Base-by-base conservation (phyloP, 768 basidiomycete genomes). In the Hypsizygus marmoreus region DNA sequence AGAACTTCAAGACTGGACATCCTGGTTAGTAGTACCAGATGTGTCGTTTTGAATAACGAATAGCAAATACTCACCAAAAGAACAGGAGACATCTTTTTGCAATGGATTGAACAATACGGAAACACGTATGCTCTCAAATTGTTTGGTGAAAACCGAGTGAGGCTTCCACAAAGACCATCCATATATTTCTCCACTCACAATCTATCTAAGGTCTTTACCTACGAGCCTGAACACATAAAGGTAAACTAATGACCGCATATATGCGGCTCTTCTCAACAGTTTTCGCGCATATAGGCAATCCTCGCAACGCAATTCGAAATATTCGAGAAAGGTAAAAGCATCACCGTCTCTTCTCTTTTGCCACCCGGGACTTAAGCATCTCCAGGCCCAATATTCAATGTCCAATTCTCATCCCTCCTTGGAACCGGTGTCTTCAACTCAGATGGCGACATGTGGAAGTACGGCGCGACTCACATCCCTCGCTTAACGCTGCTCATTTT, bases 391-490 rank as follows among this genome's bases (percentile, higher is more conserved):
- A 47, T 42, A 8, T 40, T 53, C 8, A 51, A 48, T 45, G 37
- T 54, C 11, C 50, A 46, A 33, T 47, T 62, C 47, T 43, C 60
- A 33, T 37, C 58, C 5, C 35, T 82, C 4, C 63, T 83, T 3
- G 82, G 82, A 11, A 71, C 71, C 4, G 83, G 83, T 0, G 80
- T 84, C 0, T 83, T 84, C 63, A 81, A 77, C 49, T 71, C 77
- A 2, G 79, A 81, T 54, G 78, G 75, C 13, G 79, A 80, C 2
- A 71, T 73, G 62, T 84, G 82, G 82, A 84, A 81, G 74, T 81
- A 42, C 32, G 64, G 50, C 17, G 30, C 31, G 6, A 16, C 22
- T 12, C n/a, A 11, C 39, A 14, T 22, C 11, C 1, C 3, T 9
- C 14, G n/a, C n/a, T n/a, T n/a, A n/a, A n/a, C n/a, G n/a, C n/a